Conservation (phyloP, 192 early-diverging fungal genomes). For the Podila epicladia region DNA sequence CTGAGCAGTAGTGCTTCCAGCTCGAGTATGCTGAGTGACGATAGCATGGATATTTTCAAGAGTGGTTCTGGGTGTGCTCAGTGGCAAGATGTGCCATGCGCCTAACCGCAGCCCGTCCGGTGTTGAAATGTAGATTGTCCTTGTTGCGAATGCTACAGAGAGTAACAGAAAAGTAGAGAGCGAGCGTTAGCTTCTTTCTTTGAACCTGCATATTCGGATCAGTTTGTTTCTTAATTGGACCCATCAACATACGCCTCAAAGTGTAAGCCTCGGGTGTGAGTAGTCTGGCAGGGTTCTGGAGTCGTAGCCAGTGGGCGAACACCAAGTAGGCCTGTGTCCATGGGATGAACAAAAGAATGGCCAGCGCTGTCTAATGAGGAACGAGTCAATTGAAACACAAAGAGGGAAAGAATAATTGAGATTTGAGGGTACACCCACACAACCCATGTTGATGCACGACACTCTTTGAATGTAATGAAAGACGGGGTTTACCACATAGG, state of each 20-base stretch:
- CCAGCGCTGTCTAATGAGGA: conserved; percentile 30
- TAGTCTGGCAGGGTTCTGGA: conserved; percentile 39
- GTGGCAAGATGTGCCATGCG: conserved; percentile 34
- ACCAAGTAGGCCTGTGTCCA: conserved; percentile 50
- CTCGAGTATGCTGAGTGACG: not conserved
- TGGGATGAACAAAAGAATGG: conserved; percentile 42
- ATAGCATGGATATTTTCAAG: conserved; percentile 23
- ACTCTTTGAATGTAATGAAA: not conserved
- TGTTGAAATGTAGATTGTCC: conserved; percentile 34
- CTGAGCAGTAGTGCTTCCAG: not conserved
- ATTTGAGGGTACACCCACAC: not conserved
- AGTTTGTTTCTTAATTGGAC: not conserved
- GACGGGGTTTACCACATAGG: conserved; percentile 20
- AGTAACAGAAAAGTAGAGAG: not conserved
- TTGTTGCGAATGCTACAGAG: conserved; percentile 36
- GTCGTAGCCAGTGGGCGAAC: conserved; percentile 43
- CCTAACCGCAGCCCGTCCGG: conserved; percentile 35
- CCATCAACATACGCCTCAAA: conserved; percentile 11
- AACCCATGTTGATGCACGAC: not conserved
- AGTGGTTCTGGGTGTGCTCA: not conserved
- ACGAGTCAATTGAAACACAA: not conserved
- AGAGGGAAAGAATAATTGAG: not conserved
- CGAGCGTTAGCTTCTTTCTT: not conserved
- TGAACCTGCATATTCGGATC: too few species aligned
- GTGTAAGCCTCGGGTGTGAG: conserved; percentile 45